Base-by-base conservation (phyloP, 495 filamentous ascomycete genomes). In the Penicillium bialowiezense region DNA sequence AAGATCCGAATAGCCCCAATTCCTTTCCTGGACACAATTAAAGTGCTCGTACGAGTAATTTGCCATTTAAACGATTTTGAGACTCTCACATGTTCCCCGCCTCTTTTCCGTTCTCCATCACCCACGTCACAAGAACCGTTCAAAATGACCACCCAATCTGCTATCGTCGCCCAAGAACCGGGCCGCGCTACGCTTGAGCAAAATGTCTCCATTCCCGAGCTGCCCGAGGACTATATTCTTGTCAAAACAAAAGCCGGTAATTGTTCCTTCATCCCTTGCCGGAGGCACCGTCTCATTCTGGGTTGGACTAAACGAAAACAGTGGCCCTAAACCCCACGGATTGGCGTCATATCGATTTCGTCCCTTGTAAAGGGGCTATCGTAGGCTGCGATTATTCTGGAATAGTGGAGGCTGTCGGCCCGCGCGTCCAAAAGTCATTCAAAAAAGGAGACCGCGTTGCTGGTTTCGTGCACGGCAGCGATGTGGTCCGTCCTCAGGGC, bases 321-420 rank as follows among this genome's bases (percentile, higher is more conserved):
- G 70, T 81, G 29, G 79, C 76, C 7, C 55, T 81, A 23, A 83
- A 83, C 44, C 78, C 79, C 23, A 79, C 73, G 7, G 79, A 79
- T 59, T 80, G 74, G 71, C 81, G 81, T 54, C 68, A 70, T 32
- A 59, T 80, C 15, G 70, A 76, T 40, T 43, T 33, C 10, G 41
- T 51, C 32, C 17, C 50, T 28, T 51, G 53, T 15, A 44, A 42
- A 1, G 70, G 67, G 8, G 51, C 63, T 23, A 70, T 75, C 20
- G 64, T 75, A 13, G 81, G 81, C 50, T 74, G 75, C 48, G 81
- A 85, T 51, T 82, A 73, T 61, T 65, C 77, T 6, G 82, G 82
- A 34, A 55, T 73, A 1, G 73, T 85, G 19, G 77, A 77, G 26
- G 67, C 69, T 17, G 65, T 84, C 21, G 80, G 80, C 10, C 54